These are phyloP conservation scores for Lachnellula arida DNA, from an alignment of 2,329 filamentous ascomycete genomes.

Conservation along the genomic window DNA sequence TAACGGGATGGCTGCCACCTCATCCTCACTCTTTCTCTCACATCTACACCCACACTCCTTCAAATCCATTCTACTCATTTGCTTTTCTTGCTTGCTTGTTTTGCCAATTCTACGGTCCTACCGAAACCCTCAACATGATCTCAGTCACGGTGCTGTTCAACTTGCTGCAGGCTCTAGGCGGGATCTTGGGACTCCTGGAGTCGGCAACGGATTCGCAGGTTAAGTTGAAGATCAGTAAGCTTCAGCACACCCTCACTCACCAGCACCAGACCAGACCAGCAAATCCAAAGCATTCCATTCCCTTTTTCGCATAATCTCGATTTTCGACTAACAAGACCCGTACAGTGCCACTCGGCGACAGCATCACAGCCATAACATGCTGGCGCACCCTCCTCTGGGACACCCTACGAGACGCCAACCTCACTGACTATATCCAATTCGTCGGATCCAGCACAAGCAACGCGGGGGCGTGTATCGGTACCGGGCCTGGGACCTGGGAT, in stretches of 20 bases:
- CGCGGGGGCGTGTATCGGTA: conserved; percentile 32
- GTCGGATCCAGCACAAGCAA: conserved; percentile 40
- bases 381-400: conserved; percentile 42
- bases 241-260: not conserved
- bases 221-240: not conserved
- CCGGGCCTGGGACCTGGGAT: conserved; percentile 35
- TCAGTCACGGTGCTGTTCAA: no score
- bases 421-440: conserved; percentile 36
- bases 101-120: no score
- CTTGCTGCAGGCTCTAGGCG: no score
- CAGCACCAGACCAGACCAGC: no score
- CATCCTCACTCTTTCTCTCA: no score
- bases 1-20: no score
- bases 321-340: not conserved
- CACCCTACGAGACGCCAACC: conserved; percentile 33
- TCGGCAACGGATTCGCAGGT: not conserved
- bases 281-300: not conserved
- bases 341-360: conserved; percentile 38
- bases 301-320: no score
- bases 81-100: no score
- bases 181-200: no score
- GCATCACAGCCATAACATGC: conserved; percentile 43
- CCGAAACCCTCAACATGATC: no score
- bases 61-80: no score
- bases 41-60: no score